Conservation (phyloP, 352 stramenopile species). For the Achlya hypogyna region DNA sequence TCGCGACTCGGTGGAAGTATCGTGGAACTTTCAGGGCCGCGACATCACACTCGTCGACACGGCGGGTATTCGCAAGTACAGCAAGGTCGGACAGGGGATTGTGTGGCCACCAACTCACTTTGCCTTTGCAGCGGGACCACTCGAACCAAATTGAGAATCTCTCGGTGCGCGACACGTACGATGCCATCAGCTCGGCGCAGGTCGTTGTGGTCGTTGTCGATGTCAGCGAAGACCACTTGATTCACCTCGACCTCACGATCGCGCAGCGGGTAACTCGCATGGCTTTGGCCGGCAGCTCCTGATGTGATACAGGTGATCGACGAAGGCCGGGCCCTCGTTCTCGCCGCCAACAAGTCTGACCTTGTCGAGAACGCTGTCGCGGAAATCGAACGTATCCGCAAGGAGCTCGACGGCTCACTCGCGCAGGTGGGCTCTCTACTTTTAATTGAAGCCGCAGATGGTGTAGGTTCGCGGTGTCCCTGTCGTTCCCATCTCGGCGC, state of each 20-base stretch:
- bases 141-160: conserved; percentile 79
- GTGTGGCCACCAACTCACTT: background rate
- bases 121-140: conserved; percentile 36
- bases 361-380: conserved; percentile 40
- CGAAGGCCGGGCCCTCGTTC: conserved; percentile 59
- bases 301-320: conserved; percentile 44
- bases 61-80: conserved; percentile 71
- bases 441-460: background rate
- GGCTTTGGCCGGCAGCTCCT: background rate
- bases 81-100: conserved; percentile 30
- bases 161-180: conserved; percentile 71
- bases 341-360: conserved; percentile 75
- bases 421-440: conserved; percentile 28
- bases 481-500: conserved; percentile 66
- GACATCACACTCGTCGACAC: conserved; percentile 78
- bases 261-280: conserved; percentile 36
- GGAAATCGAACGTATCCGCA: conserved; percentile 55
- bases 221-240: conserved; percentile 72
- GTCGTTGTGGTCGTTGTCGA: conserved; percentile 76
- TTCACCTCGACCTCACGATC: conserved; percentile 82
- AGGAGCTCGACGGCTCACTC: conserved; percentile 59
- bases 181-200: conserved; percentile 68
- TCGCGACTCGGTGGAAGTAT: conserved; percentile 71
- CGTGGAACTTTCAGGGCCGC: conserved; percentile 59
- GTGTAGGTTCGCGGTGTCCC: conserved; percentile 50